Percentiles rank a stretch among this genome's conserved stretches.
Evolutionary conservation across 768 basidiomycete genomes (phyloP).

Genomic region (Suillus alpinus): DNA sequence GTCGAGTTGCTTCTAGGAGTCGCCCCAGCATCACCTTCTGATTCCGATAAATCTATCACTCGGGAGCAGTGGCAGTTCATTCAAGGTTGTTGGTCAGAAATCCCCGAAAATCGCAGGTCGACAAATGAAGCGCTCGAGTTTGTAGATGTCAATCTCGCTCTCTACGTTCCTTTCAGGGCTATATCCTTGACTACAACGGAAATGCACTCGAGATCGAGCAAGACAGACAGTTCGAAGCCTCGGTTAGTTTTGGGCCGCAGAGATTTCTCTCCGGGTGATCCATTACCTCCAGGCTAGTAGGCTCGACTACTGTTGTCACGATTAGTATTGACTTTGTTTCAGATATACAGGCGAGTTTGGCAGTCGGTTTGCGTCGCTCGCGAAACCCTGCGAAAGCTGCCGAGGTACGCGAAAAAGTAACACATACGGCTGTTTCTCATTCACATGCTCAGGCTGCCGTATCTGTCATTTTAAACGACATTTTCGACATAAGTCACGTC

Average conservation of each 20-base stretch:
- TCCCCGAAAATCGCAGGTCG: not conserved
- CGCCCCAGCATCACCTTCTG: not conserved
- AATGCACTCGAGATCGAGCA: not conserved
- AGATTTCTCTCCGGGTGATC: not conserved
- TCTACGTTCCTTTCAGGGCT: not conserved
- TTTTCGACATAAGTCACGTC: not conserved
- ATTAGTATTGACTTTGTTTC: not conserved
- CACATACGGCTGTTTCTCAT: not conserved
- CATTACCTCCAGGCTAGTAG: not conserved
- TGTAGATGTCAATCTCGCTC: conserved; percentile 1
- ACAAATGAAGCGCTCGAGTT: conserved; percentile 1
- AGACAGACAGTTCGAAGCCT: not conserved
- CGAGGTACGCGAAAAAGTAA: not conserved
- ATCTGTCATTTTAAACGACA: conserved; percentile 2
- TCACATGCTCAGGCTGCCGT: not conserved
- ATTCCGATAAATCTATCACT: not conserved
- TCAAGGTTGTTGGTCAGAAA: conserved; percentile 14
- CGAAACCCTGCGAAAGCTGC: not conserved
- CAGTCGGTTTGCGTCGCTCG: not conserved
- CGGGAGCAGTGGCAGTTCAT: conserved; percentile 4
- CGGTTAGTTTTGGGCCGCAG: not conserved
- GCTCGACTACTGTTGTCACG: no score
- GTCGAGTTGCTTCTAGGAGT: conserved; percentile 1
- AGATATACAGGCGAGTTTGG: conserved; percentile 1
- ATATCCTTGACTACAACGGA: not conserved